Base-by-base conservation (phyloP, 1,284 basidiomycete genomes). In the Leccinum proliferum region DNA sequence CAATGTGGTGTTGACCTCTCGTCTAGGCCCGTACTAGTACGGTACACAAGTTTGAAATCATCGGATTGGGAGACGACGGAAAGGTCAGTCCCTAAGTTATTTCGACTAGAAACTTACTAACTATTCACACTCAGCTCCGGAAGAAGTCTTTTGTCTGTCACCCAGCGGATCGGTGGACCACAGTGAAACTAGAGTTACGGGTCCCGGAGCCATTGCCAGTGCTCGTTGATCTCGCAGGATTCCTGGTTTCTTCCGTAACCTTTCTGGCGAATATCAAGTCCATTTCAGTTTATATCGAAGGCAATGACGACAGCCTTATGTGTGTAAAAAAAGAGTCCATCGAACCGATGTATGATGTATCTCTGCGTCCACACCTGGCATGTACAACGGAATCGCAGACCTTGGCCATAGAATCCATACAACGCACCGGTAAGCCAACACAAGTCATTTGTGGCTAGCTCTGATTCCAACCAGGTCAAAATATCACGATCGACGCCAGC, bases 231-330 rank as follows among this genome's bases (percentile, higher is more conserved):
- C 89, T 98, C 66, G 86, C 90, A 14, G 85, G 92, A 29, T 98
- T 98, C 76, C 80, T 98, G 6, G 83, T 90, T 18, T 96, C 94
- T 2, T 93, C 92, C 1, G 86, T 98, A 62, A 95, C 94, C 0
- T 98, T 98, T 76, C 96, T 97, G 85, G 80, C 83, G 11, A 83
- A 88, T 62, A 83, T 98, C 5, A 78, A 81, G 18, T 82, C 87
- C 69, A 84, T 98, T 62, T 87, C 85, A 69, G 82, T 95, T 34
- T 88, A 83, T 69, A 84, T 94, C 57, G 87, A 97, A 70, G 88
- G 89, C 65, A 81, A 85, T 69, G 87, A 88, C 65, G 82, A 85
- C 61, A 80, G 87, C 39, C 83, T 98, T 1, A 85, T 90, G 52
- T 81, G 81, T 60, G 78, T 98, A 53, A 81, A 80, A 25, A 98